These are phyloP conservation scores for Yarrowia yakushimensis DNA, from an alignment of 805 yeast genomes.

Conservation along the genomic window DNA sequence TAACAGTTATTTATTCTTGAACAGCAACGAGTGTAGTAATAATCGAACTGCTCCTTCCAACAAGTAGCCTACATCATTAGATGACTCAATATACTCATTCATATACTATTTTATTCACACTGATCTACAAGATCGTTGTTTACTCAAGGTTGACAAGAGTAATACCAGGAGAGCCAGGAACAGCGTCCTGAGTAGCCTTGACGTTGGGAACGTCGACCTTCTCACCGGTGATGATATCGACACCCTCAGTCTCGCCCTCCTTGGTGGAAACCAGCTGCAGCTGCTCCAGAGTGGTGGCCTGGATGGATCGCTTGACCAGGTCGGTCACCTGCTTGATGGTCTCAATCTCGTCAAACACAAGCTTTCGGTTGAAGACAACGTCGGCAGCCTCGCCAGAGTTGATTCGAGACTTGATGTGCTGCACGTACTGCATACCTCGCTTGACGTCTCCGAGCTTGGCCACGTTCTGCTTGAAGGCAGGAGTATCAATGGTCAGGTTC, in stretches of 20 bases:
- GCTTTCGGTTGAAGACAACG: slow-evolving; percentile 83
- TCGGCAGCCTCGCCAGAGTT: slow-evolving; percentile 50
- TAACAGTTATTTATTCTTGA: background rate
- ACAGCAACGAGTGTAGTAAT: background rate
- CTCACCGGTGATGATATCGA: slow-evolving; percentile 64
- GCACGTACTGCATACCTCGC: slow-evolving; percentile 96
- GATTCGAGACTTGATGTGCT: slow-evolving; percentile 78
- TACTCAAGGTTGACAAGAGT: slow-evolving; percentile 58
- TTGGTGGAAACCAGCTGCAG: slow-evolving; percentile 61
- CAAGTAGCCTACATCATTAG: too few relatives aligned
- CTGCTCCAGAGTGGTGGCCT: slow-evolving; percentile 52
- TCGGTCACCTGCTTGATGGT: slow-evolving; percentile 55
- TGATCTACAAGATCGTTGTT: background rate
- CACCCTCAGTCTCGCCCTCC: slow-evolving; percentile 59
- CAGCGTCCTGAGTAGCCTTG: slow-evolving; percentile 74
- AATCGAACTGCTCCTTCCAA: too few relatives aligned
- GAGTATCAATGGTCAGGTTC: slow-evolving; percentile 35
- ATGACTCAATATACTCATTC: background rate
- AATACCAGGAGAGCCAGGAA: slow-evolving; percentile 91
- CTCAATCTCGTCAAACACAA: slow-evolving; percentile 72
- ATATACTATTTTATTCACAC: background rate
- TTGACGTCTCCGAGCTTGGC: slow-evolving; percentile 68
- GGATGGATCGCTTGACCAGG: slow-evolving; percentile 61
- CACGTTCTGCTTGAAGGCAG: slow-evolving; percentile 41
- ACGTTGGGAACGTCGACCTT: slow-evolving; percentile 57